Evolutionary conservation across 2,329 filamentous ascomycete species (phyloP), one percentile per base, ranked within the genome.

Genomic region (Thermothelomyces thermophilus): DNA sequence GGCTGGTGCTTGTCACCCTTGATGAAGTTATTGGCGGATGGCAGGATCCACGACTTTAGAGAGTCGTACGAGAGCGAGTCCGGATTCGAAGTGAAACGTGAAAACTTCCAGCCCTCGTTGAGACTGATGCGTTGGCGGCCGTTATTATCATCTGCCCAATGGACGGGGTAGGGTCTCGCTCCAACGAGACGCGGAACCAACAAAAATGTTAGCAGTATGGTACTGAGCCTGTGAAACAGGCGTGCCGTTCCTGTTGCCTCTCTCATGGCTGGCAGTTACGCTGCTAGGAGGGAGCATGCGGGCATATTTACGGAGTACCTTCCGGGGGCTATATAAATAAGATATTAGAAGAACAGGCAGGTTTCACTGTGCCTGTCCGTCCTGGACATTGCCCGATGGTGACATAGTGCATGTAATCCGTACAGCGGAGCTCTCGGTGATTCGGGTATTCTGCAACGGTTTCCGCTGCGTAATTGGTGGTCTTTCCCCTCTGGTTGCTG

Each of bases 41-140:
- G 65, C 0, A 67, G 58, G 28, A 68, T 61, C 63, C 64, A 68
- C 14, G 57, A 51, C 51, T 64, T 67, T n/a, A 67, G 46, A 1
- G 31, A 54, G 48, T 37, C 36, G 53, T 60, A 60, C 20, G 26
- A 50, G 5, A 60, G 44, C 2, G 51, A 47, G 40, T 58, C 58
- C 4, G 54, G 54, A 44, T 52, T 55, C 0, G 40, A 9, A 4
- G 50, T 49, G 35, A 53, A 56, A 9, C 56, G 54, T 17, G 50
- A 33, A 40, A 60, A 60, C 5, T 49, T 51, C 58, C 58, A 60
- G 17, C 46, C 52, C 5, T 40, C 41, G 45, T 58, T 60, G 36
- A 58, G 44, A 19, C 51, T 57, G 26, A 51, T 42, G 3, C 56
- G 51, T 31, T 57, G 50, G 30, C 53, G 55, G 8, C 39, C 41